Conservation (phyloP, 2,329 filamentous ascomycete genomes). For the Penicillium griseofulvum region DNA sequence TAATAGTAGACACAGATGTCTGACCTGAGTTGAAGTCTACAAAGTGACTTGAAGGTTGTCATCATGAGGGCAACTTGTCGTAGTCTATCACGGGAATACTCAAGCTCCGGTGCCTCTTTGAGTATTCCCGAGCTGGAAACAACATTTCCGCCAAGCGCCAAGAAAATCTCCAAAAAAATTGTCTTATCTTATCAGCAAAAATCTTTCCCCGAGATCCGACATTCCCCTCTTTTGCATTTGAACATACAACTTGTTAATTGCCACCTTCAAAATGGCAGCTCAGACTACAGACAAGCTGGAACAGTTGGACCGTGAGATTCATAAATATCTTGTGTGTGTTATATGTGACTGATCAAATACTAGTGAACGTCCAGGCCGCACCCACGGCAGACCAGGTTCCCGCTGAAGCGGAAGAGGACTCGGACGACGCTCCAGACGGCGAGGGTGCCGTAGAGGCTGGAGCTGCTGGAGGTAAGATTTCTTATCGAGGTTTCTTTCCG, state of each 20-base stretch:
- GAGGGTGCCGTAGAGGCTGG: constrained; percentile 40
- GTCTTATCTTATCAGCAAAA: constrained; percentile 28
- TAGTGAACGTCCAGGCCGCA: constrained; percentile 41
- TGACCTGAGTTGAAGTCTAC: neutral
- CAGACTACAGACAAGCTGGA: constrained; percentile 42
- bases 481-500: neutral
- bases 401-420: constrained; percentile 53
- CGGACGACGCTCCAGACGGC: constrained; percentile 55
- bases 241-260: constrained; percentile 17
- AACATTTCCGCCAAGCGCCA: neutral
- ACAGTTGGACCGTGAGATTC: constrained; percentile 39
- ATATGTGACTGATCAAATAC: constrained; percentile 21
- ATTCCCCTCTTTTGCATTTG: constrained; percentile 19
- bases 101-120: too few species aligned
- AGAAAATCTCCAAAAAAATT: neutral
- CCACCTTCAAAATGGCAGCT: constrained; percentile 40
- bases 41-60: neutral
- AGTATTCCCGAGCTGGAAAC: too few species aligned
- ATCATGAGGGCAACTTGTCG: neutral
- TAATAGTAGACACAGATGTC: neutral
- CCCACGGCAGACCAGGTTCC: constrained; percentile 35
- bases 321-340: neutral
- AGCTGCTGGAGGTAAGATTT: constrained; percentile 36
- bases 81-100: too few species aligned
- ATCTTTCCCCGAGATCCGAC: constrained; percentile 24